Percentiles rank a stretch among this genome's conserved stretches.
Evolutionary conservation across 305 asterid species (phyloP).

Genomic region (Stenogyne calaminthoides): DNA sequence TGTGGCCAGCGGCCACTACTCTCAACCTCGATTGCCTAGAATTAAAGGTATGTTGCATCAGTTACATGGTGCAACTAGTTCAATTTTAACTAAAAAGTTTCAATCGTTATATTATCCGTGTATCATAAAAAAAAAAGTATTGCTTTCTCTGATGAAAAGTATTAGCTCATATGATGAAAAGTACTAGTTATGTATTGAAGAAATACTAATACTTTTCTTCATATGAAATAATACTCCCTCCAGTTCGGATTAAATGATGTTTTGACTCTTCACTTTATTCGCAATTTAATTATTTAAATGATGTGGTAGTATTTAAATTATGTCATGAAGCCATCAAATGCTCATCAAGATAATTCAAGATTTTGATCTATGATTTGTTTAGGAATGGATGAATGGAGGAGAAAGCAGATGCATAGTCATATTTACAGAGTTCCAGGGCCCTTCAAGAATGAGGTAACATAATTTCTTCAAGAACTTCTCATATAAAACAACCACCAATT

Average conservation of each 20-base stretch:
- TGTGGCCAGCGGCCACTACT: conserved; percentile 94
- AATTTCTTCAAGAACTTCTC: background rate
- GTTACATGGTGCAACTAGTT: background rate
- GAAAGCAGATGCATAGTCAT: conserved; percentile 88
- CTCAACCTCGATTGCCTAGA: conserved; percentile 71
- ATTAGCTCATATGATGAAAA: too few relatives aligned
- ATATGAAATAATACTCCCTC: too few relatives aligned
- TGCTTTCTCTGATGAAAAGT: too few relatives aligned
- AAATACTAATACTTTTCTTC: too few relatives aligned
- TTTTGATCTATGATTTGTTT: background rate
- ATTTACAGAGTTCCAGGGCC: conserved; percentile 78
- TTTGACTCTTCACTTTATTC: too few relatives aligned
- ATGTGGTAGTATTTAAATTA: too few relatives aligned
- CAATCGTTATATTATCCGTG: too few relatives aligned
- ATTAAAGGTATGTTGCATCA: conserved; percentile 53
- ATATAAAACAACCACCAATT: background rate
- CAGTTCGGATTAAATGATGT: too few relatives aligned
- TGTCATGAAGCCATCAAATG: background rate
- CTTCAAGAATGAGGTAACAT: conserved; percentile 70
- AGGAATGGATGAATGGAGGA: conserved; percentile 88
- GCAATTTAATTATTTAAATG: too few relatives aligned
- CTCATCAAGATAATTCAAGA: background rate
- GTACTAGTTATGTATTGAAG: too few relatives aligned
- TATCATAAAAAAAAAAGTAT: too few relatives aligned
- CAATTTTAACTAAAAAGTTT: too few relatives aligned